Evolutionary conservation across 257 asterid species (phyloP).

Genomic region (Handroanthus guayacan): DNA sequence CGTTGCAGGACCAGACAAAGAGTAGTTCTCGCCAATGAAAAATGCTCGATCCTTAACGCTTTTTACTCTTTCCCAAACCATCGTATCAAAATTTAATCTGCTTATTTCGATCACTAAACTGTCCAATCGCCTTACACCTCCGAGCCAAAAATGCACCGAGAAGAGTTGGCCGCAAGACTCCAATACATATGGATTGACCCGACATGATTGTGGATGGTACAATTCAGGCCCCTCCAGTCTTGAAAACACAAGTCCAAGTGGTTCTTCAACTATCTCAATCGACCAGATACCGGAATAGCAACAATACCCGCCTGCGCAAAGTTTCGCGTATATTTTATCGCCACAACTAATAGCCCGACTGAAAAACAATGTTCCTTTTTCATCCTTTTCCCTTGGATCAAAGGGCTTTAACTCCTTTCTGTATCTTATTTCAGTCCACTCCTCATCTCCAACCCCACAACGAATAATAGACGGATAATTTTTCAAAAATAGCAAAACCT

Average conservation of each 20-base stretch:
- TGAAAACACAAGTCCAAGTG: not conserved
- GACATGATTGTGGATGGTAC: not conserved
- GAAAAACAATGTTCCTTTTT: not conserved
- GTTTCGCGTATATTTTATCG: not conserved
- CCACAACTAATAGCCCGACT: not conserved
- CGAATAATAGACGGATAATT: not conserved
- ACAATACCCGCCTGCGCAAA: not conserved
- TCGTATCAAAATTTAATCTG: not conserved
- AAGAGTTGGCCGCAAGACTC: not conserved
- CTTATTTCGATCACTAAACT: not conserved
- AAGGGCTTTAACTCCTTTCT: not conserved
- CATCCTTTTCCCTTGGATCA: not conserved
- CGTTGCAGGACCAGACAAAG: not conserved
- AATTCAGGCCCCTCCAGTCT: not conserved
- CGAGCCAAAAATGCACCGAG: not conserved
- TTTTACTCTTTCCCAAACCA: constrained; percentile 1
- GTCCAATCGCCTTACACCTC: not conserved
- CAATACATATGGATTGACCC: not conserved
- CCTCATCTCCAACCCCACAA: not conserved
- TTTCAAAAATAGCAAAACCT: not conserved
- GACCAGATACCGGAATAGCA: not conserved
- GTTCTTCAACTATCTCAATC: constrained; percentile 1
- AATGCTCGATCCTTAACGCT: constrained; percentile 5
- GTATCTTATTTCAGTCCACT: not conserved
- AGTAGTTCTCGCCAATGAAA: not conserved